Percentiles rank a stretch among this genome's conserved stretches.
These are phyloP conservation scores for Malassezia caprae DNA, from an alignment of 1,284 basidiomycete species.

Conservation along the genomic window DNA sequence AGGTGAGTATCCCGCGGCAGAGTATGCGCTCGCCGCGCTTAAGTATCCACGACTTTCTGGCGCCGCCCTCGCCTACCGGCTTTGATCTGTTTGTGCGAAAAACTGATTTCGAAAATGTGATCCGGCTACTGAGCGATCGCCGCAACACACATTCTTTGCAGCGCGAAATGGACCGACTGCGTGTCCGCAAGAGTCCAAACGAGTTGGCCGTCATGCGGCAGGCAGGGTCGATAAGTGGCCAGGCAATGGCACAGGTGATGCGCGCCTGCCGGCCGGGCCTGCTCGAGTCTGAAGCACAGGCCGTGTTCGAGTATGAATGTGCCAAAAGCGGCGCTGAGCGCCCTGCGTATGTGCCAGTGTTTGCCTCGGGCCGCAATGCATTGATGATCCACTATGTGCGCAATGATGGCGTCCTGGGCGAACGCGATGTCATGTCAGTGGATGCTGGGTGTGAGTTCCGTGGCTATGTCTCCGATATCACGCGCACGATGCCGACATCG, in stretches of 20 bases:
- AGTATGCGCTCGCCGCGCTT: slow-evolving; percentile 9
- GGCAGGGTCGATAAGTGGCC: slow-evolving; percentile 31
- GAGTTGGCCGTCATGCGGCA: slow-evolving; percentile 42
- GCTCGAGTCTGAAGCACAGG: slow-evolving; percentile 34
- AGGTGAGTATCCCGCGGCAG: slow-evolving; percentile 30
- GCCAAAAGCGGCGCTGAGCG: slow-evolving; percentile 32
- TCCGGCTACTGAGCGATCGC: slow-evolving; percentile 35
- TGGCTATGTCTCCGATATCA: slow-evolving; percentile 92
- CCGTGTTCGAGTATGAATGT: slow-evolving; percentile 40
- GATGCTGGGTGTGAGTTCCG: slow-evolving; percentile 52
- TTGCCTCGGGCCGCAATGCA: slow-evolving; percentile 37
- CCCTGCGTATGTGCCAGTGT: slow-evolving; percentile 45
- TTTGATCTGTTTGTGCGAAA: slow-evolving; percentile 39
- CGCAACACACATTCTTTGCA: slow-evolving; percentile 34
- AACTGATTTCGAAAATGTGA: slow-evolving; percentile 40
- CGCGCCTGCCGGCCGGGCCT: slow-evolving; percentile 25
- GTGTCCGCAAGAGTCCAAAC: slow-evolving; percentile 35
- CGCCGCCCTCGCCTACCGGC: slow-evolving; percentile 30
- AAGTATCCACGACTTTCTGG: slow-evolving; percentile 40
- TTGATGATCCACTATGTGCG: slow-evolving; percentile 41
- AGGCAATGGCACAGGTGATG: slow-evolving; percentile 44
- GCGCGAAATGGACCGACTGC: slow-evolving; percentile 31
- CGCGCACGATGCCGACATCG: slow-evolving; percentile 73
- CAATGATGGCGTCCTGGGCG: slow-evolving; percentile 30
- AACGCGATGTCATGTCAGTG: slow-evolving; percentile 37